These are phyloP conservation scores for Entelexis paramagnoliae DNA, from an alignment of 1,139 yeast species.

Conservation along the genomic window DNA sequence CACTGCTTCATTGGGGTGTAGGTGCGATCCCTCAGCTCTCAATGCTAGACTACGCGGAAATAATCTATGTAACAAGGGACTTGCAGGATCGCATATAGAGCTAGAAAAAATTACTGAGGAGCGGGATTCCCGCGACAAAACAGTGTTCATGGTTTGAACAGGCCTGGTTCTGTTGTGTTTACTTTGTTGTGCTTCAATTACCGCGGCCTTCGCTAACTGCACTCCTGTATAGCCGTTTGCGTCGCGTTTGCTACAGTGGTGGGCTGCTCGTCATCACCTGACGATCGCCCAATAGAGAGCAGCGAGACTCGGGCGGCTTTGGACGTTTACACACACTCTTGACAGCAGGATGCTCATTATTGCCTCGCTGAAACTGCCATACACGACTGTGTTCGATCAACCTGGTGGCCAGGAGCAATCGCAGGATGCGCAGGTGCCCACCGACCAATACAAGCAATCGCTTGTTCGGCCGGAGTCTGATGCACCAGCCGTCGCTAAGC, in stretches of 20 bases:
- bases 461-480: conserved; percentile 15
- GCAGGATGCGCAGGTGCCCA: not conserved
- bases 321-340: not conserved
- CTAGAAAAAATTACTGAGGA: no score
- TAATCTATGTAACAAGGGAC: no score
- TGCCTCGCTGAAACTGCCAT: conserved; percentile 23
- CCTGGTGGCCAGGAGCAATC: not conserved
- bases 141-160: no score
- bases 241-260: not conserved
- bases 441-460: conserved; percentile 2
- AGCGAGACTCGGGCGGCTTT: not conserved
- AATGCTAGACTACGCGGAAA: no score
- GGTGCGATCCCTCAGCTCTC: no score
- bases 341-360: conserved; percentile 17
- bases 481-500: conserved; percentile 3
- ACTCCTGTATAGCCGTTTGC: no score
- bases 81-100: no score
- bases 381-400: conserved; percentile 17
- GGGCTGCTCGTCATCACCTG: not conserved
- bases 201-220: no score
- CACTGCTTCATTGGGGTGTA: no score
- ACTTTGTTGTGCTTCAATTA: no score
- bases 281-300: not conserved
- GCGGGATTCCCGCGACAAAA: no score
- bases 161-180: no score